These are phyloP conservation scores for Amanita muscaria DNA, from an alignment of 768 basidiomycete genomes.

Conservation along the genomic window DNA sequence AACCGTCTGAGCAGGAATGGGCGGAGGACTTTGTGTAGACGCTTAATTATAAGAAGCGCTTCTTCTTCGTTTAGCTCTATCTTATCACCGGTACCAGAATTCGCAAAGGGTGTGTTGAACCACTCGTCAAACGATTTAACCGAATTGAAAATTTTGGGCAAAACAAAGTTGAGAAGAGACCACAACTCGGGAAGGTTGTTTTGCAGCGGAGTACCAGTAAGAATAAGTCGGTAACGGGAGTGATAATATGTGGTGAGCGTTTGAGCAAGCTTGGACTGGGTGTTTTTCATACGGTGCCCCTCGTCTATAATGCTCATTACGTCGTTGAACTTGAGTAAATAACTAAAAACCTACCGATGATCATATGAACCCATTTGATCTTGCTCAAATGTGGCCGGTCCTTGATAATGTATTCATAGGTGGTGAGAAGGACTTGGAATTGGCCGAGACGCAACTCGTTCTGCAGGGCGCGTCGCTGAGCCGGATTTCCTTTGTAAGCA, in stretches of 20 bases:
- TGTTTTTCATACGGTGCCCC: slow-evolving; percentile 98
- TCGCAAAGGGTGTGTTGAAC: slow-evolving; percentile 99
- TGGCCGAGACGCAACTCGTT: slow-evolving; percentile 67
- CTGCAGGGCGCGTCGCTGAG: slow-evolving; percentile 71
- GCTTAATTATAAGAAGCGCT: slow-evolving; percentile 91
- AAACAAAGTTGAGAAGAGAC: slow-evolving; percentile 90
- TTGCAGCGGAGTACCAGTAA: slow-evolving; percentile 93
- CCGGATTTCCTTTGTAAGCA: slow-evolving; percentile 88
- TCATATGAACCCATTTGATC: slow-evolving; percentile 96
- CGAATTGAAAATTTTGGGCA: slow-evolving; percentile 96
- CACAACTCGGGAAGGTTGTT: slow-evolving; percentile 96
- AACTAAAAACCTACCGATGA: slow-evolving; percentile 54
- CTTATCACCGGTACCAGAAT: slow-evolving; percentile 95
- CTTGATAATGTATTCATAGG: slow-evolving; percentile 97
- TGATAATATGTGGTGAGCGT: slow-evolving; percentile 91
- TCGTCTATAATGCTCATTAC: slow-evolving; percentile 67
- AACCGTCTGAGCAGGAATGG: slow-evolving; percentile 88
- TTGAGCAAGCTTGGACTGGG: slow-evolving; percentile 77
- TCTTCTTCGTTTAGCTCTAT: slow-evolving; percentile 99
- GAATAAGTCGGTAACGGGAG: slow-evolving; percentile 85
- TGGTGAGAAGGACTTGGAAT: slow-evolving; percentile 90
- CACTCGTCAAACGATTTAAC: slow-evolving; percentile 99
- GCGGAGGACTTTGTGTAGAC: slow-evolving; percentile 90
- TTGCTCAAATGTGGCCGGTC: slow-evolving; percentile 86
- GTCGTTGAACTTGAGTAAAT: slow-evolving; percentile 5